Base-by-base conservation (phyloP, 495 filamentous ascomycete genomes). In the Aspergillus diversus region DNA sequence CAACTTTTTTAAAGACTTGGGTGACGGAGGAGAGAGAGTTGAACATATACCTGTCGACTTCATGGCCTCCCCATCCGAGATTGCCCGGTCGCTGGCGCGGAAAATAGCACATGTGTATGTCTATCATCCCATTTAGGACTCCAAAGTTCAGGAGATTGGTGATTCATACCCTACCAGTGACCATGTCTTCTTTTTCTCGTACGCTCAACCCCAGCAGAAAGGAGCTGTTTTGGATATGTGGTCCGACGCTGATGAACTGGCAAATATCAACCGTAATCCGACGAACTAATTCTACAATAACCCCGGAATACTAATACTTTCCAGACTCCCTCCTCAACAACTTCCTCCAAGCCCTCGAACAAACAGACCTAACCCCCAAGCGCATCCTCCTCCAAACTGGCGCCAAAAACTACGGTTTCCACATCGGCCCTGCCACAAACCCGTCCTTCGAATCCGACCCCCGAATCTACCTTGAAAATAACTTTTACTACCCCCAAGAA, bases 401-500 rank as follows among this genome's bases (percentile, higher is more conserved):
- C 27, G 73, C 76, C 39, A 84, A 84, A 66, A 75, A 83, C 69
- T 85, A 83, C 73, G 81, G 67, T 50, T 60, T 84, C 33, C 82
- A 85, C 64, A 70, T 83, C 39, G 83, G 83, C 33, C 80, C 80
- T 0, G 65, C 76, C 2, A 67, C 66, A 13, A 52, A 73, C 17
- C 84, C 82, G 0, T 73, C 76, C 56, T 72, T 77, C 55, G 82
- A 86, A 67, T 68, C 67, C 39, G 75, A 80, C 65, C 75, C 77
- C 6, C 77, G 81, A 6, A 66, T 82, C 21, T 37, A 63, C 3
- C 71, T 78, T 7, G 77, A 76, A 55, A 71, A 70, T 11, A 86
- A 85, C 69, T 85, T 84, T 70, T 85, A 85, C 74, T 84, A 81
- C 66, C 64, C 67, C 3, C 82, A 85, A 71, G 80, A 86, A 72